Conservation (phyloP, 2,329 filamentous ascomycete species). For the Xylariales sp. region DNA sequence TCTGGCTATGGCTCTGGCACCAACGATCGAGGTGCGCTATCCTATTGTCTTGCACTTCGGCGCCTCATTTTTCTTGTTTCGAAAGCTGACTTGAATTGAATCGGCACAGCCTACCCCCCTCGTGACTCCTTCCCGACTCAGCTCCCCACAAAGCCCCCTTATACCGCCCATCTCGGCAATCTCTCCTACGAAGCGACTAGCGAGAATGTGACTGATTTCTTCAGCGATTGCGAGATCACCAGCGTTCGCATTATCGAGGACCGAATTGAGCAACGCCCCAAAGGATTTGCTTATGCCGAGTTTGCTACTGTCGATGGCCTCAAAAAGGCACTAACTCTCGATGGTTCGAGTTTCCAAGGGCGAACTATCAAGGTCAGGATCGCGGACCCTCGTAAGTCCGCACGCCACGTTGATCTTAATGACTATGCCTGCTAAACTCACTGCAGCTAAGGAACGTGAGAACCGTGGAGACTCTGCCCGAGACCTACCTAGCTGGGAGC, state of each 20-base stretch:
- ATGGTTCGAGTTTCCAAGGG: constrained; percentile 85
- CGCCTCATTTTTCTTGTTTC: not conserved
- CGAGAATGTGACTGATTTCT: constrained; percentile 86
- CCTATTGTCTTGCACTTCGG: not conserved
- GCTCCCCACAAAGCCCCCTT: constrained; percentile 91
- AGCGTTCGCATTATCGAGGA: constrained; percentile 98
- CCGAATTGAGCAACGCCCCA: constrained; percentile 90
- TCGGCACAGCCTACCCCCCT: constrained; percentile 63
- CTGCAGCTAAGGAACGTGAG: constrained; percentile 83
- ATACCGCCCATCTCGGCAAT: constrained; percentile 95
- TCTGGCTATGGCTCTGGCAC: constrained; percentile 39
- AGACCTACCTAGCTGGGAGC: constrained; percentile 90
- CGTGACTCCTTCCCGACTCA: constrained; percentile 79
- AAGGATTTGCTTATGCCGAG: constrained; percentile 98
- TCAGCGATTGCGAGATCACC: constrained; percentile 83
- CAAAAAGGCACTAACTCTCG: constrained; percentile 87
- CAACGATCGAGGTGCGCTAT: constrained; percentile 51
- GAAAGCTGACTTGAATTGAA: constrained; percentile 8
- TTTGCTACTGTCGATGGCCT: constrained; percentile 88
- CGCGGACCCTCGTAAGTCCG: constrained; percentile 90
- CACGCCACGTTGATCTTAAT: constrained; percentile 16
- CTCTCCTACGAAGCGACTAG: constrained; percentile 93
- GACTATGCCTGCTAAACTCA: constrained; percentile 51
- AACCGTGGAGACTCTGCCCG: constrained; percentile 72
- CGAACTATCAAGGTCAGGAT: constrained; percentile 93